Base-by-base conservation (phyloP, 257 asterid genomes). In the Coffea canephora region DNA sequence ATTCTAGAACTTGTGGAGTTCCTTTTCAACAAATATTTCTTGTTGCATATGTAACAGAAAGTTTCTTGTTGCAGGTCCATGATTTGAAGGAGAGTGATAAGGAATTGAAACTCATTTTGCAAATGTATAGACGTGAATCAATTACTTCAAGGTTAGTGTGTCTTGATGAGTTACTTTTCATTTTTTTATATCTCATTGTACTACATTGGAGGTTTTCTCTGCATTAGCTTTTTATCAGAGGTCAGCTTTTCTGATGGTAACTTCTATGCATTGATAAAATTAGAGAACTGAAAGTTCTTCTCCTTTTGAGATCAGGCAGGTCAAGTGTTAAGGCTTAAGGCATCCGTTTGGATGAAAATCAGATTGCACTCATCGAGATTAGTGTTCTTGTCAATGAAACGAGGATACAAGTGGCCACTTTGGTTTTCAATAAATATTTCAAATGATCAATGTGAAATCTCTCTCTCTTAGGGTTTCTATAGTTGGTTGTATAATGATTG, bases 91-190 rank as follows among this genome's bases (percentile, higher is more conserved):
- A 71, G 81, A 85, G 89, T 77, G 93, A 89, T 75, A 67, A 55
- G 70, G 97, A 92, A 77, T 81, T 94, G 87, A 90, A 89, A 85
- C 97, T 91, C 78, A 83, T 94, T 84, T 81, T 89, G 87, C 96
- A 88, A 72, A 91, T 90, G 97, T 90, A 86, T 79, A 88, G 78
- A 66, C 90, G 81, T 66, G 97, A 94, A 85, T 89, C 92, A 39
- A 74, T 84, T 74, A 88, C 86, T 81, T 91, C 97, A 82, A 94
- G 99, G 99, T 94, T 77, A 71, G 91, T 70, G 68, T 41, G n/a
- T 74, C 2, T 54, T 55, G 21, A 6, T 31, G 54, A 54, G 46
- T 18, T 82, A 36, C 52, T 68, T 77, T 72, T 65, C 43, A 18
- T 73, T 81, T 69, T 81, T 81, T 68, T 80, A 21, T 12, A 75